phyloP scores from a whole-genome alignment of 2,329 filamentous ascomycete species.

The Phoma sp. region DNA sequence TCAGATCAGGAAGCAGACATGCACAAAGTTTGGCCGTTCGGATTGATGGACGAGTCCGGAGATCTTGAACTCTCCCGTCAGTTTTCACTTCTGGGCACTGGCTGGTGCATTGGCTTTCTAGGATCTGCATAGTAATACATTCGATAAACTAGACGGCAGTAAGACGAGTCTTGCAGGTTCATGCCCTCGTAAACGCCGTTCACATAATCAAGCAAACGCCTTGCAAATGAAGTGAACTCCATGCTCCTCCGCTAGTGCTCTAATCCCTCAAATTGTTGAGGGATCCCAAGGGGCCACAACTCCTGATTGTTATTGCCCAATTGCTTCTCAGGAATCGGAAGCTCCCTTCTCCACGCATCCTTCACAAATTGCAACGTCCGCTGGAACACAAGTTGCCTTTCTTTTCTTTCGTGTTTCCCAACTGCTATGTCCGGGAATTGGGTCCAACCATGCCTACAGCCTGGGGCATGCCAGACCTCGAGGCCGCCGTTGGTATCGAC shows the following conservation, averaged over 20 bases:
- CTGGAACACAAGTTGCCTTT: constrained; percentile 45
- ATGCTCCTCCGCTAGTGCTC: not conserved
- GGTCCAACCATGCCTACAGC: constrained; percentile 51
- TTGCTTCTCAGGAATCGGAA: constrained; percentile 20
- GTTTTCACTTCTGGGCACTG: too few relatives aligned
- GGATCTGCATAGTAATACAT: too few relatives aligned
- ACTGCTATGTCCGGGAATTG: constrained; percentile 50
- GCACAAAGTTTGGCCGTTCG: too few relatives aligned
- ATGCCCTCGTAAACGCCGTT: not conserved
- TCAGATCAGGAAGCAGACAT: too few relatives aligned
- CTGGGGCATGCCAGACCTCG: constrained; percentile 47
- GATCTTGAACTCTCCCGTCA: too few relatives aligned
- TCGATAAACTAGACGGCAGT: too few relatives aligned
- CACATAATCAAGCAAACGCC: not conserved
- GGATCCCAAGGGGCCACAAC: constrained; percentile 27
- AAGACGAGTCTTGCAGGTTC: not conserved
- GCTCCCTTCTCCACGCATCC: constrained; percentile 41
- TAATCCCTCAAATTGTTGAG: constrained; percentile 15
- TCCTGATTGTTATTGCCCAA: constrained; percentile 25
- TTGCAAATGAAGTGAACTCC: not conserved
- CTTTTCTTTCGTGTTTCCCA: constrained; percentile 46
- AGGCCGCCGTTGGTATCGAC: constrained; percentile 39
- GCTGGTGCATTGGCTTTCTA: too few relatives aligned
- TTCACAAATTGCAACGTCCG: constrained; percentile 46
- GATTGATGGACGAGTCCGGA: too few relatives aligned